Conservation (phyloP, 208 protist species). For the Zelonia costaricensis region DNA sequence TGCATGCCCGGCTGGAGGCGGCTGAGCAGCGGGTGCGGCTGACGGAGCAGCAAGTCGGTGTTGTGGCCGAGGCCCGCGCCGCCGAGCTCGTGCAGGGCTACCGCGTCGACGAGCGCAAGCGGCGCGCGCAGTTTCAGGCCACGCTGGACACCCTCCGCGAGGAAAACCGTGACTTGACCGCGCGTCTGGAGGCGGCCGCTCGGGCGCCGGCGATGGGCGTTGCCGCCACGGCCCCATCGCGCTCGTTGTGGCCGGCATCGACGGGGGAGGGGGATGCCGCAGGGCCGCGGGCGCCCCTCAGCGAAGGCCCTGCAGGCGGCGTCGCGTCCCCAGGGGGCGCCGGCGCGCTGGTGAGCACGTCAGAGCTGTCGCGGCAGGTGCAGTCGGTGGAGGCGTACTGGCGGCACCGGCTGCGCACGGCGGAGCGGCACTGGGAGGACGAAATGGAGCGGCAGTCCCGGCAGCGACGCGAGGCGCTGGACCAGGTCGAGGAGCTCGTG, state of each 20-base stretch:
- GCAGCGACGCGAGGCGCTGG: slow-evolving; percentile 36
- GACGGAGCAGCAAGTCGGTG: slow-evolving; percentile 25
- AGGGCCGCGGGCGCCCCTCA: background rate
- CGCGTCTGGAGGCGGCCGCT: slow-evolving; percentile 25
- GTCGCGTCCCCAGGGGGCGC: background rate
- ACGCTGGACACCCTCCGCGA: slow-evolving; percentile 41
- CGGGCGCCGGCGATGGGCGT: slow-evolving; percentile 22
- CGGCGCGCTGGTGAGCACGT: slow-evolving; percentile 14
- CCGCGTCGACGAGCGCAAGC: slow-evolving; percentile 40
- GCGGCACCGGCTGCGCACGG: slow-evolving; percentile 40
- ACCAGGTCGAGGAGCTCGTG: slow-evolving; percentile 47
- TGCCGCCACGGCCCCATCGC: background rate
- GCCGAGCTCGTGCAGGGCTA: slow-evolving; percentile 24
- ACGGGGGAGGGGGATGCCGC: background rate
- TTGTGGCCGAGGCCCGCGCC: slow-evolving; percentile 22
- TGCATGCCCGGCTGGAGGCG: slow-evolving; percentile 34
- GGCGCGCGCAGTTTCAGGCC: slow-evolving; percentile 48
- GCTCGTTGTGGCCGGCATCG: background rate
- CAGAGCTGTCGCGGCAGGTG: slow-evolving; percentile 43
- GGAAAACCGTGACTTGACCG: slow-evolving; percentile 50
- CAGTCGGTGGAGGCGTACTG: slow-evolving; percentile 55
- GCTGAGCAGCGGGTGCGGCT: slow-evolving; percentile 22
- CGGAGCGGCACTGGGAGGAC: slow-evolving; percentile 44
- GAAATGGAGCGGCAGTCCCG: slow-evolving; percentile 29
- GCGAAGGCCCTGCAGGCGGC: background rate